These are phyloP conservation scores for Nemania serpens DNA, from an alignment of 2,329 filamentous ascomycete genomes.

Conservation along the genomic window DNA sequence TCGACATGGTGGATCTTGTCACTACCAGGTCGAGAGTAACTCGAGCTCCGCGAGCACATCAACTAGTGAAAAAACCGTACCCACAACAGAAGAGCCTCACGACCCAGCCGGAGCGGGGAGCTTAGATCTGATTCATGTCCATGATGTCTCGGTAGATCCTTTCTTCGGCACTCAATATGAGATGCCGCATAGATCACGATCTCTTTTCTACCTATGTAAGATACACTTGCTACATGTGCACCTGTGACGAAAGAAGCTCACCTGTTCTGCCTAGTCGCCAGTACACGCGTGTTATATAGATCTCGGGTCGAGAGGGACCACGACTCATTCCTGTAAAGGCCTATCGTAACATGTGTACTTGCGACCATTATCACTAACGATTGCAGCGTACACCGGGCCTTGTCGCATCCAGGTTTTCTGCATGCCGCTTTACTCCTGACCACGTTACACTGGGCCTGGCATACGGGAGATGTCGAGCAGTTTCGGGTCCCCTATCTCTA, in stretches of 20 bases:
- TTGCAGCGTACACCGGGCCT: constrained; percentile 48
- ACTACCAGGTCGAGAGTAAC: constrained; percentile 39
- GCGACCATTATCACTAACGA: constrained; percentile 3
- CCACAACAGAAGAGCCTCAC: constrained; percentile 34
- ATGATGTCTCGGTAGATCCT: constrained; percentile 34
- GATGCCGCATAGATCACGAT: constrained; percentile 42
- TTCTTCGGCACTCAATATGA: constrained; percentile 41
- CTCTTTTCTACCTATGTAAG: constrained; percentile 46
- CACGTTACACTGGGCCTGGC: constrained; percentile 52
- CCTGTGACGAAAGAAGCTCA: constrained; percentile 11
- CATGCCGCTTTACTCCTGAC: constrained; percentile 52
- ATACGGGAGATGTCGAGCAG: constrained; percentile 50
- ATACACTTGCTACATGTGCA: constrained; percentile 30
- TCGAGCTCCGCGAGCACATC: constrained; percentile 28
- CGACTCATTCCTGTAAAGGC: constrained; percentile 43
- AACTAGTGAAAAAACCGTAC: constrained; percentile 26
- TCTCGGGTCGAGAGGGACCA: constrained; percentile 45
- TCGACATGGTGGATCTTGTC: constrained; percentile 51
- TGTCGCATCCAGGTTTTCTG: constrained; percentile 51
- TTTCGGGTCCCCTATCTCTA: constrained; percentile 52
- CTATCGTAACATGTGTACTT: not conserved
- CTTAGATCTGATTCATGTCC: constrained; percentile 28
- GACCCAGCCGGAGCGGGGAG: constrained; percentile 25
- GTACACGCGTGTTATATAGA: constrained; percentile 48
- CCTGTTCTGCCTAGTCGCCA: constrained; percentile 42